Conservation (phyloP, 164 flowering plant genomes). For the Echeveria elegans region DNA sequence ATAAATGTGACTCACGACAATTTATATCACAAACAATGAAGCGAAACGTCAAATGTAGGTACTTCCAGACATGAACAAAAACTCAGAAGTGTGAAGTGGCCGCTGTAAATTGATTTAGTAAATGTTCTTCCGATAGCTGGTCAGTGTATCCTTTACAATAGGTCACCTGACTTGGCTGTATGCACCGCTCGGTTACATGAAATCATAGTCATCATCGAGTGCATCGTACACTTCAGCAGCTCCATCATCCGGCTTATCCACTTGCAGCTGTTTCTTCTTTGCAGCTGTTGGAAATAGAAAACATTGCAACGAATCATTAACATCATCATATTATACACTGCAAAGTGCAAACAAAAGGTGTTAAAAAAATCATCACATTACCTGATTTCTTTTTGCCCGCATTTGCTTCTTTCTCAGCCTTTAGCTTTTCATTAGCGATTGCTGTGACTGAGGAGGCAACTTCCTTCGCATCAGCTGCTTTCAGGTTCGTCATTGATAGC, state of each 20-base stretch:
- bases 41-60: not conserved
- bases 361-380: constrained; percentile 29
- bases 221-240: constrained; percentile 41
- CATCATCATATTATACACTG: too few species aligned
- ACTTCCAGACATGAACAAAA: not conserved
- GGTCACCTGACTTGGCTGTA: not conserved
- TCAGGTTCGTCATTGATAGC: constrained; percentile 57
- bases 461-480: constrained; percentile 90
- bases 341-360: not conserved
- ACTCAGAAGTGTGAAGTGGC: not conserved
- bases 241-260: constrained; percentile 66
- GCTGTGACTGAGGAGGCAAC: constrained; percentile 81
- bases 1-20: not conserved
- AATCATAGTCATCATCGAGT: constrained; percentile 73
- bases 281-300: constrained; percentile 23
- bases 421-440: constrained; percentile 92
- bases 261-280: constrained; percentile 75
- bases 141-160: not conserved
- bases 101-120: not conserved
- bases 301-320: not conserved
- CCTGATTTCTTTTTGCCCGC: constrained; percentile 90
- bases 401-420: constrained; percentile 88
- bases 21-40: not conserved
- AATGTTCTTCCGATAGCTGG: not conserved
- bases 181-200: constrained; percentile 40